Evolutionary conservation across 768 basidiomycete species (phyloP), one percentile per base, ranked within the genome.

Genomic region (Cyathus striatus): DNA sequence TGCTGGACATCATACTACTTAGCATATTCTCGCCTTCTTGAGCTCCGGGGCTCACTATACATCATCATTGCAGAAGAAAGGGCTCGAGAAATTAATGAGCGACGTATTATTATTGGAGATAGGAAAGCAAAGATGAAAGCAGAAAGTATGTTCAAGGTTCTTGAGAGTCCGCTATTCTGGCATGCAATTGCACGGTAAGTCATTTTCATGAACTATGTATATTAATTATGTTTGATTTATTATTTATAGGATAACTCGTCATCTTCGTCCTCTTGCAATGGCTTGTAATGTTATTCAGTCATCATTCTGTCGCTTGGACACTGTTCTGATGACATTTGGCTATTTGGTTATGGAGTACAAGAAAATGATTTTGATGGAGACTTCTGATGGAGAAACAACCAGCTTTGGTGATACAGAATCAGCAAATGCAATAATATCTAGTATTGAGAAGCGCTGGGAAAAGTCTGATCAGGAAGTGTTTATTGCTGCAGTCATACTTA

Each of bases 251-350:
- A 40, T 52, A 23, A 23, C 26, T 9, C 43, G 30, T 10, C 51
- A 60, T 49, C 59, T 68, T 23, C 51, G 60, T 21, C 69, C 66
- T 12, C 62, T 72, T 21, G 63, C 64, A 5, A 55, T 66, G 41
- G 65, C 69, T 16, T 54, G 63, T 5, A 65, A 67, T 48, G 48
- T 65, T 33, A 53, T 58, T 2, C 66, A 69, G 43, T 48, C 51
- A 4, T 17, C 52, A n/a, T 38, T 50, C 38, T 54, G 52, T 4
- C 57, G 54, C 0, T 58, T 69, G 7, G 59, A 68, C 49, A 51
- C 61, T 38, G 60, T 68, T 16, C 49, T 66, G 3, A 41, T 63
- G 4, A 63, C 53, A 7, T 56, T 66, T 42, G 64, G 49, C 7
- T 55, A 57, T 39, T 57, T 69, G 10, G 50, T 52, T 38, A 45